Evolutionary conservation across 805 yeast species (phyloP), one percentile per base, ranked within the genome.

Genomic region (Maudiozyma saulgeensis): DNA sequence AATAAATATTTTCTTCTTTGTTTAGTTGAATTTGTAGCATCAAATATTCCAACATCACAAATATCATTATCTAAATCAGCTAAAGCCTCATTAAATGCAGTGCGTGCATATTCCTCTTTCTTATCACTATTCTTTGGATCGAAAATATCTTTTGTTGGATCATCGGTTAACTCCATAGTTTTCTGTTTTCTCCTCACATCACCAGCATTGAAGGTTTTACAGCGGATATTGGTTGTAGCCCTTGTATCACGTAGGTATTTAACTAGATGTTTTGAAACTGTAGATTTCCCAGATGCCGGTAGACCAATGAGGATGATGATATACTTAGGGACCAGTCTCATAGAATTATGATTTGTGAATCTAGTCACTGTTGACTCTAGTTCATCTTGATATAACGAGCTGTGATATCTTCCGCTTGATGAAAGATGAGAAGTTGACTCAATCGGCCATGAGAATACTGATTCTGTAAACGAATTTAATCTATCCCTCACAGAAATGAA

Each of bases 201-300:
- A 2, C 91, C 91, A 18, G 87, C 91, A 59, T 84, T 84, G 68
- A 82, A 84, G 5, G 81, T 81, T 41, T 62, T 60, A 43, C 70
- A 67, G 38, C 70, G 66, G 51, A 69, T 52, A 39, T 52, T 50
- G 23, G 51, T 49, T 1, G 66, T 61, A 1, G 47, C 26, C 15
- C 53, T 52, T 13, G 56, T 50, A 5, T 46, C 44, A 21, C 84
- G 64, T 65, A 74, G 79, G 76, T 77, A 70, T 68, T 79, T 61
- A 69, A 74, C 70, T 72, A 84, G 58, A 57, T 82, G 82, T 52
- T 78, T 79, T 32, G 89, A 81, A 47, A 84, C 77, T 52, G 86
- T 81, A 2, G 87, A 80, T 62, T 84, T 84, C 7, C 91, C 91
- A 46, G 84, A 69, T 1, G 91, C 91, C 1, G 91, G 91, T 34